Conservation (phyloP, 805 yeast species). For the Grigorovia transvaalensis region DNA sequence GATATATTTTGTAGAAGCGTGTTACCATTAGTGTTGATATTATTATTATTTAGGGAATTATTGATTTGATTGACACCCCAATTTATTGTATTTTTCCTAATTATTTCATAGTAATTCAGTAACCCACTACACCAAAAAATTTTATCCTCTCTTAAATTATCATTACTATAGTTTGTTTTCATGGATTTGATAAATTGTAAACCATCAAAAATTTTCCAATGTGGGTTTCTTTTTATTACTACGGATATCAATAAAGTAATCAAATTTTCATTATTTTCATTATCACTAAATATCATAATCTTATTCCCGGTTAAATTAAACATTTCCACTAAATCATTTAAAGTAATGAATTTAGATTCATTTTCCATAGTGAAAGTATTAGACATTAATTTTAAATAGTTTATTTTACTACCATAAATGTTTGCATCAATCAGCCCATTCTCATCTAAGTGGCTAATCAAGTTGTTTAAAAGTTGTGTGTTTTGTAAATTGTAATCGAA, state of each 20-base stretch:
- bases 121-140: constrained; percentile 19
- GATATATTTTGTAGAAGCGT: neutral
- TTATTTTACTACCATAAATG: constrained; percentile 1
- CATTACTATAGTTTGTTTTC: constrained; percentile 8
- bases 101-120: constrained; percentile 15
- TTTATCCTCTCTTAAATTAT: constrained; percentile 10
- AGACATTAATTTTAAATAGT: constrained; percentile 6
- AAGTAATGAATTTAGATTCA: constrained; percentile 14
- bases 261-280: constrained; percentile 22
- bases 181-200: constrained; percentile 21
- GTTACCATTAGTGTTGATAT: neutral
- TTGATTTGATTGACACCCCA: constrained; percentile 7
- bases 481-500: constrained; percentile 3
- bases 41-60: neutral
- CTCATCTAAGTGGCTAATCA: neutral
- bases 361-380: constrained; percentile 11
- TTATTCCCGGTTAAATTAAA: constrained; percentile 16
- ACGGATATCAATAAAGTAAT: constrained; percentile 18
- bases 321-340: constrained; percentile 23
- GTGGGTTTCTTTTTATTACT: constrained; percentile 18
- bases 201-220: constrained; percentile 17
- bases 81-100: constrained; percentile 12
- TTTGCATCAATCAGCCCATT: constrained; percentile 1
- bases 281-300: constrained; percentile 18
- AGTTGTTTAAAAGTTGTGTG: constrained; percentile 2